These are phyloP conservation scores for Solanum peruvianum DNA, from an alignment of 257 asterid genomes.

Conservation along the genomic window DNA sequence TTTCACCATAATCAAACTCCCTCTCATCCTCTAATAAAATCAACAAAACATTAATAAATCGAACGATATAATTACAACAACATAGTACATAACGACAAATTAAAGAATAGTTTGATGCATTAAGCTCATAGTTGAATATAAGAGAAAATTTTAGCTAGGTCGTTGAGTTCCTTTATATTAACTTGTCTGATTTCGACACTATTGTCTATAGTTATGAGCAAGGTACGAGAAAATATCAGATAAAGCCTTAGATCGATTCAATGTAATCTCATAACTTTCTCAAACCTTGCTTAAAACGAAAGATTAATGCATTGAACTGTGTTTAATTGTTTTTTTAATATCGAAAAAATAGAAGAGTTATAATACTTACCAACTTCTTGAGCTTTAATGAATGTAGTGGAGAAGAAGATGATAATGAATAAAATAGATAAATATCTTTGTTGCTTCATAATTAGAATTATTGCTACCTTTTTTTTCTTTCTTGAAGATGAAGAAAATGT, in stretches of 20 bases:
- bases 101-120: background rate
- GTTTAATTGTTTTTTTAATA: background rate
- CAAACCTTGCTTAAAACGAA: background rate
- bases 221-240: background rate
- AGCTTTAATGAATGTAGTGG: background rate
- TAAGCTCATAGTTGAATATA: background rate
- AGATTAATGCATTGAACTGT: background rate
- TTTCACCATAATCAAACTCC: conserved; percentile 3
- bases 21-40: conserved; percentile 4
- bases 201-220: background rate
- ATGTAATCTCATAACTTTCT: background rate
- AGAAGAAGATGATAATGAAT: background rate
- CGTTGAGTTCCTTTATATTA: background rate
- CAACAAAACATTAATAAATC: background rate
- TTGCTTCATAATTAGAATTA: background rate
- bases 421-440: background rate
- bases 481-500: background rate
- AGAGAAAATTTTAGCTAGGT: background rate
- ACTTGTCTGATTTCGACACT: background rate
- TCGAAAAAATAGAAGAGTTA: background rate
- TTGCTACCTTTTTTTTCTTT: background rate
- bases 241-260: background rate
- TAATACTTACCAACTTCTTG: background rate
- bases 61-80: background rate
- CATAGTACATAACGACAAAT: background rate